A percentile compares a stretch with the other conserved stretches of the same genome.
phyloP scores from a whole-genome alignment of 352 stramenopile species.

The Pythium coloratum region DNA sequence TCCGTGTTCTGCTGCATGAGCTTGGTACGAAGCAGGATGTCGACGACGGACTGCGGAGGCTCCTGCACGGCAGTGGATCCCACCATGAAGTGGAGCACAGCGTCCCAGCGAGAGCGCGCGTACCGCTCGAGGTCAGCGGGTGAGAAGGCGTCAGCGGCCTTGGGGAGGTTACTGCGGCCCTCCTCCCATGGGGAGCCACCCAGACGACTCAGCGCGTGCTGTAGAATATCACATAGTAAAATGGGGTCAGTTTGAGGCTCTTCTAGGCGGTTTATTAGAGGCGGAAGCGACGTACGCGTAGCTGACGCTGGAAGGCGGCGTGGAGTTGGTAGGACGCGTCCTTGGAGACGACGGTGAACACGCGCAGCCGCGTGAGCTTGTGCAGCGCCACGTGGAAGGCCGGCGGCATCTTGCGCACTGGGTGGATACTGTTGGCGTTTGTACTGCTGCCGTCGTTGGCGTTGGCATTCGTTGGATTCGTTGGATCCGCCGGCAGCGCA shows the following conservation, averaged over 20 bases:
- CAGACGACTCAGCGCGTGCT: slow-evolving; percentile 68
- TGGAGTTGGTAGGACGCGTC: slow-evolving; percentile 48
- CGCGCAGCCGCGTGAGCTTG: slow-evolving; percentile 54
- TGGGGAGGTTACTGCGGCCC: slow-evolving; percentile 29
- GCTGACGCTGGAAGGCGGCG: slow-evolving; percentile 58
- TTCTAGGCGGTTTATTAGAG: too few relatives aligned
- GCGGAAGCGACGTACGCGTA: slow-evolving; percentile 36
- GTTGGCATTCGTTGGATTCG: background rate
- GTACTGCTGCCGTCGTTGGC: slow-evolving; percentile 1
- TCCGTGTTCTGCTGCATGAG: slow-evolving; percentile 70
- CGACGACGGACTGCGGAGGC: slow-evolving; percentile 33
- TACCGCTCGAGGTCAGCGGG: slow-evolving; percentile 37
- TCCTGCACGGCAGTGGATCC: slow-evolving; percentile 38
- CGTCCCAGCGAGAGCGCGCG: slow-evolving; percentile 36
- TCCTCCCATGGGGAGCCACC: slow-evolving; percentile 77
- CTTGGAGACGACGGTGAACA: slow-evolving; percentile 46
- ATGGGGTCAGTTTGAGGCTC: too few relatives aligned
- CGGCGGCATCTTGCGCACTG: slow-evolving; percentile 39
- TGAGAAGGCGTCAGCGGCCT: slow-evolving; percentile 20
- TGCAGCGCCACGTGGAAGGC: slow-evolving; percentile 55
- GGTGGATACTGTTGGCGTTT: slow-evolving; percentile 4
- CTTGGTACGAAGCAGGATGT: slow-evolving; percentile 72
- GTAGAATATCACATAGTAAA: slow-evolving; percentile 3
- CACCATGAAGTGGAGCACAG: slow-evolving; percentile 50
- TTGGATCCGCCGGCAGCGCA: slow-evolving; percentile 29